Evolutionary conservation across 1,139 yeast genomes (phyloP).

Genomic region (Ashbya aceris): DNA sequence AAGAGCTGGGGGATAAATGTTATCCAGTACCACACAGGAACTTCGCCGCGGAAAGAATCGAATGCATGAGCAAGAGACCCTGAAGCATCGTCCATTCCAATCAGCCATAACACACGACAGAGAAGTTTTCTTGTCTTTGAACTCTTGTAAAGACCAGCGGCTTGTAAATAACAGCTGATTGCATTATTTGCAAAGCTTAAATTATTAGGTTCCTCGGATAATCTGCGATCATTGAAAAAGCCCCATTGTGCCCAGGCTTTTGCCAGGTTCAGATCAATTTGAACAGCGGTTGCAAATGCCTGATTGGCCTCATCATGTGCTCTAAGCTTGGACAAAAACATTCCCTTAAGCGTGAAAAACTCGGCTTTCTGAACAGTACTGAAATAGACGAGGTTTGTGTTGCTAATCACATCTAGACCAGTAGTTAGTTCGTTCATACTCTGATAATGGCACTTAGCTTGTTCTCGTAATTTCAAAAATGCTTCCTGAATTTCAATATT

Average conservation of each 20-base stretch:
- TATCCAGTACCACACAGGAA: conserved; percentile 99
- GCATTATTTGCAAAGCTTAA: conserved; percentile 88
- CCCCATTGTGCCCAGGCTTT: conserved; percentile 99
- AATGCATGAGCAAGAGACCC: conserved; percentile 82
- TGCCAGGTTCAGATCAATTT: conserved; percentile 83
- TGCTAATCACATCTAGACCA: conserved; percentile 92
- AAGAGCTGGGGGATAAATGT: conserved; percentile 91
- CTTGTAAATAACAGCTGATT: conserved; percentile 89
- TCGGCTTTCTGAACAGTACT: conserved; percentile 98
- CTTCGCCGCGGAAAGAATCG: conserved; percentile 88
- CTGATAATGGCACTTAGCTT: conserved; percentile 95
- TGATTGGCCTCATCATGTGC: conserved; percentile 94
- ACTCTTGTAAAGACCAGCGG: conserved; percentile 91
- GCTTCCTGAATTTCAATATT: conserved; percentile 98
- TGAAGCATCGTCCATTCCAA: conserved; percentile 78
- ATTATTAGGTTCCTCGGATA: conserved; percentile 77
- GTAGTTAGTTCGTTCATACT: conserved; percentile 79
- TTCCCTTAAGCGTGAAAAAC: conserved; percentile 92
- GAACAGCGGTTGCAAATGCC: conserved; percentile 96
- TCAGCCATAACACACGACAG: conserved; percentile 88
- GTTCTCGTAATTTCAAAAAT: conserved; percentile 87
- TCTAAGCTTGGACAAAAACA: conserved; percentile 86
- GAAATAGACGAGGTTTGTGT: conserved; percentile 90
- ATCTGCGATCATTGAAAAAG: conserved; percentile 78
- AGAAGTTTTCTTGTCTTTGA: conserved; percentile 81